These are phyloP conservation scores for Umbellularia californica DNA, from an alignment of 164 flowering plant species.

Conservation along the genomic window DNA sequence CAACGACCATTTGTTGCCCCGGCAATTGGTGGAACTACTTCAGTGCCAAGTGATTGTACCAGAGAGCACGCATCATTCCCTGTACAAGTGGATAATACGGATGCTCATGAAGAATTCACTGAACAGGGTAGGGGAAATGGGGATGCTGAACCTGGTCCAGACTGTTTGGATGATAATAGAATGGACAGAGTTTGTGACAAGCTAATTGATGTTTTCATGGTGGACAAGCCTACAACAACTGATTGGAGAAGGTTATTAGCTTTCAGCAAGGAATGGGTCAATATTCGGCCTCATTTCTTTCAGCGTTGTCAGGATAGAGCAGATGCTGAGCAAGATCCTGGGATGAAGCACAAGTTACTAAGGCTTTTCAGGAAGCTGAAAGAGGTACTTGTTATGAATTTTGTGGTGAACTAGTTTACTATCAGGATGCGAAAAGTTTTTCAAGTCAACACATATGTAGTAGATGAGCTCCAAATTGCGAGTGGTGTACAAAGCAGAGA, in stretches of 20 bases:
- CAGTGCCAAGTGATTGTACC: conserved; percentile 24
- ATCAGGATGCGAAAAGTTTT: neutral
- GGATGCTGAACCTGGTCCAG: conserved; percentile 18
- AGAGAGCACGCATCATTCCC: conserved; percentile 18
- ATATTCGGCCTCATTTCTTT: conserved; percentile 70
- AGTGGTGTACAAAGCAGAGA: neutral
- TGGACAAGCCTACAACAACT: conserved; percentile 79
- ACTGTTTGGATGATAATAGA: conserved; percentile 31
- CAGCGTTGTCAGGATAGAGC: conserved; percentile 72
- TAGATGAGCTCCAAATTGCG: neutral
- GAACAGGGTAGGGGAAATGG: conserved; percentile 16
- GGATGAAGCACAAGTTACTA: conserved; percentile 65
- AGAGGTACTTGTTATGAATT: conserved; percentile 47
- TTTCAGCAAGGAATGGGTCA: conserved; percentile 73
- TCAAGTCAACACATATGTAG: neutral
- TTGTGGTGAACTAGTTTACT: neutral
- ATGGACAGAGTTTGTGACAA: conserved; percentile 78
- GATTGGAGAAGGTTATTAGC: conserved; percentile 92
- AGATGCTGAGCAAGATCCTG: conserved; percentile 64
- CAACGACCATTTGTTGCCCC: conserved; percentile 18
- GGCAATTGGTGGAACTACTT: conserved; percentile 30
- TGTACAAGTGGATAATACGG: conserved; percentile 9
- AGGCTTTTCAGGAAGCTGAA: conserved; percentile 70
- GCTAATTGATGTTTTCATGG: conserved; percentile 83
- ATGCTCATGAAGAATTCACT: conserved; percentile 10